phyloP scores from a whole-genome alignment of 2,329 filamentous ascomycete species.

The Cytospora mali region DNA sequence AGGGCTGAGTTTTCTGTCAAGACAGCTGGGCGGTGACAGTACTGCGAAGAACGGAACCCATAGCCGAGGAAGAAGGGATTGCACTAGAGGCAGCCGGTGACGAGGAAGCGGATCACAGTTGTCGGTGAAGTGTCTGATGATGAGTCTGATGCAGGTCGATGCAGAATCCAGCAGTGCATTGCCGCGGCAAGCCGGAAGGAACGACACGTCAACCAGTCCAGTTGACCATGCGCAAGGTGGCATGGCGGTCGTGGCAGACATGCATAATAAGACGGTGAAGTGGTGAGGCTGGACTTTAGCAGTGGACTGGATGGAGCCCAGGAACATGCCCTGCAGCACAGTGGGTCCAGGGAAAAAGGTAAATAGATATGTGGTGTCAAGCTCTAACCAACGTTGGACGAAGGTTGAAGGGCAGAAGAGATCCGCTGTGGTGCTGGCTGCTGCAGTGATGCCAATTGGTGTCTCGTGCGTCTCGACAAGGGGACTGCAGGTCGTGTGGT shows the following conservation, averaged over 20 bases:
- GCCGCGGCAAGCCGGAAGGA: conserved; percentile 28
- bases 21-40: conserved; percentile 25
- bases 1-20: conserved; percentile 12
- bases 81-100: conserved; percentile 22
- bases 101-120: conserved; percentile 19
- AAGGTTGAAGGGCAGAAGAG: conserved; percentile 20
- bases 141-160: conserved; percentile 19
- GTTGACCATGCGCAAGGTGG: conserved; percentile 15
- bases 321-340: conserved; percentile 25
- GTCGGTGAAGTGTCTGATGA: conserved; percentile 23
- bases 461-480: conserved; percentile 14
- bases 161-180: conserved; percentile 16
- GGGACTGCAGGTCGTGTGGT: not conserved
- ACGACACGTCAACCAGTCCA: conserved; percentile 27
- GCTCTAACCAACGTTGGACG: conserved; percentile 15
- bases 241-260: conserved; percentile 26
- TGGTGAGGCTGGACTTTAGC: conserved; percentile 26
- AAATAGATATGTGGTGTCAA: conserved; percentile 24
- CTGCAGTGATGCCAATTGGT: conserved; percentile 21
- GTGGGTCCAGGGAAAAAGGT: conserved; percentile 23
- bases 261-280: conserved; percentile 28
- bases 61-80: conserved; percentile 21
- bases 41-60: conserved; percentile 6
- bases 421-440: not conserved
- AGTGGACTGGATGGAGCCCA: conserved; percentile 13